Evolutionary conservation across 192 early-diverging fungal genomes (phyloP), one percentile per base, ranked within the genome.

Genomic region (Umbelopsis vinacea): DNA sequence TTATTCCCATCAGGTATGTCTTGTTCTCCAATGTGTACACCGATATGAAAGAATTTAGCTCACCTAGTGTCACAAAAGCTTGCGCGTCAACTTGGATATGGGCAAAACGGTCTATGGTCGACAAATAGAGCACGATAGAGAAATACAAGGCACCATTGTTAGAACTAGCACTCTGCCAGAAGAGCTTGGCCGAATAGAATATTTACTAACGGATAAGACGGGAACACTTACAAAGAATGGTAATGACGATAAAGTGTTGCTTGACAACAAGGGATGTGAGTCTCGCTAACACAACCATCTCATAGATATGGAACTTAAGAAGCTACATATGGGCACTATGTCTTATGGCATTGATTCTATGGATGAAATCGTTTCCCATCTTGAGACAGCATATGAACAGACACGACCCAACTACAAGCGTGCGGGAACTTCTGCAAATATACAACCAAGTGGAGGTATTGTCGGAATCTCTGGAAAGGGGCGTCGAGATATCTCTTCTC

Each of bases 41-140:
- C 6, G 11, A 43, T 43, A 43, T 43, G 40, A 7, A 43, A 11
- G 40, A 43, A 43, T 43, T 43, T n/a, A n/a, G 11, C 11, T 43
- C 40, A 43, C 5, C 40, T 43, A 1, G 1, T 43, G 11, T 1
- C 5, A 43, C 40, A 43, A 38, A 40, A 82, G 93, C 72, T 79
- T 98, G 57, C 91, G 95, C 54, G 96, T 98, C 10, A 98, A 97
- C 76, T 80, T 98, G 67, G 96, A 98, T 72, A 96, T 97, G 94
- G 95, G 95, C 38, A 98, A 98, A 84, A 92, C 92, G 1, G 90
- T 95, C n/a, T 96, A 96, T 79, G 92, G 88, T 46, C 80, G 86
- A 83, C 90, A 90, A 54, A 98, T 97, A n/a, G 92, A 93, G 88
- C 86, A 88, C 29, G 97, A 98, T 77, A 40, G 72, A 2, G 90